phyloP scores from a whole-genome alignment of 2,329 filamentous ascomycete genomes.

The Paracamarosporium sp. region DNA sequence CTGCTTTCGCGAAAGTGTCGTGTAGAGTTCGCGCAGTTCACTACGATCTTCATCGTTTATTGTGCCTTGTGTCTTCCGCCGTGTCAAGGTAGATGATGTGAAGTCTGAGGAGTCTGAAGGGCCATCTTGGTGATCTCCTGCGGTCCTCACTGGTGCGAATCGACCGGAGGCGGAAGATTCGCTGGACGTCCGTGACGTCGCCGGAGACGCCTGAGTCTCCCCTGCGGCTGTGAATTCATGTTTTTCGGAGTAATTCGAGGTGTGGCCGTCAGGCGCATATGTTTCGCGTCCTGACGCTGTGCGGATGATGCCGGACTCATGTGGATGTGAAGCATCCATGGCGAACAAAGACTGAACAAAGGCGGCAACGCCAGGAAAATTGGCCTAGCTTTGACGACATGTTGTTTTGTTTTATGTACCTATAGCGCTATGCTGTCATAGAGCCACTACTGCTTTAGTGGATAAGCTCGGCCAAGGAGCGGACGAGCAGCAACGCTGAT shows the following conservation, averaged over 20 bases:
- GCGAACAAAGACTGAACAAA: background rate
- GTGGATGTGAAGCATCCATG: slow-evolving; percentile 4
- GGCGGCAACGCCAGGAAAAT: background rate
- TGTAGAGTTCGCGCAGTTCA: slow-evolving; percentile 33
- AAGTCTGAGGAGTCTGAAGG: slow-evolving; percentile 5
- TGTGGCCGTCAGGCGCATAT: slow-evolving; percentile 35
- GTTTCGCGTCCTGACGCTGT: slow-evolving; percentile 38
- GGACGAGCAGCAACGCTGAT: slow-evolving; percentile 4
- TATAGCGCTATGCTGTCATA: slow-evolving; percentile 3
- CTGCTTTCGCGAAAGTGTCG: slow-evolving; percentile 29
- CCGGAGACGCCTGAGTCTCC: slow-evolving; percentile 1
- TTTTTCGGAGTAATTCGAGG: background rate
- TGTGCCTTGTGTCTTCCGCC: slow-evolving; percentile 17
- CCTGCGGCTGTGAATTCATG: background rate
- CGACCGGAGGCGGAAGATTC: slow-evolving; percentile 12
- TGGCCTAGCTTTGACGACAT: background rate
- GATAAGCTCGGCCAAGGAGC: slow-evolving; percentile 8
- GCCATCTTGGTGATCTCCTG: slow-evolving; percentile 4
- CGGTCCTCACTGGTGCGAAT: slow-evolving; percentile 13
- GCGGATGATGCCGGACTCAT: slow-evolving; percentile 23
- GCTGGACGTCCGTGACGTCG: slow-evolving; percentile 10
- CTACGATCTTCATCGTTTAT: slow-evolving; percentile 33
- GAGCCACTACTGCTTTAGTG: background rate
- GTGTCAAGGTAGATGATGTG: slow-evolving; percentile 6
- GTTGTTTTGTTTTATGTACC: background rate